Evolutionary conservation across 176 grass and related monocot species (phyloP), one percentile per base, ranked within the genome.

Genomic region (Hordeum vulgare): DNA sequence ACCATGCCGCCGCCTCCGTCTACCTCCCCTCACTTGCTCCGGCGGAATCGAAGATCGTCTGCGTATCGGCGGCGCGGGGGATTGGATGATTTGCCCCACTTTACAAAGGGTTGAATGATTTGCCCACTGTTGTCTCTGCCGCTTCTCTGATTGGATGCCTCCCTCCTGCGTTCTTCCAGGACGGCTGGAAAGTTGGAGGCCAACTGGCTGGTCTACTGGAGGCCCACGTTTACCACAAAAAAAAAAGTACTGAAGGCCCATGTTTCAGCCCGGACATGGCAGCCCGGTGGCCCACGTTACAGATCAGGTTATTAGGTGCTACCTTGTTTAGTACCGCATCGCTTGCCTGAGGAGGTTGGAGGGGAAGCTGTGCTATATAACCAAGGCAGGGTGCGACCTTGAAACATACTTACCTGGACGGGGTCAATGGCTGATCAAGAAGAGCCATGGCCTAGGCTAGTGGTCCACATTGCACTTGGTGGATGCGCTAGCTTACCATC

Each of bases 1-100:
- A 81, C 92, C 85, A 85, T 94, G 27, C 71, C 44, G 12, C 51
- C 74, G 7, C 65, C 57, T 15, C 6, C 11, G 39, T 28, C 44
- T 25, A 45, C 42, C 42, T 45, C 42, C 47, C 54, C 62, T 64
- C 42, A 0, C 21, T n/a, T 24, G 15, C 66, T 83, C 64, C 84
- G 59, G 83, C 12, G 44, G 75, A 83, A 78, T 29, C 80, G 64
- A 24, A 41, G 40, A 11, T 8, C 9, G 5, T 26, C 4, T 4
- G 75, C 18, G 78, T 37, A 9, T 28, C 24, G 36, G 4, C 23
- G 11, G 76, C 15, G 37, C 40, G 36, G 17, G 76, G n/a, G n/a
- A n/a, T n/a, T n/a, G n/a, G n/a, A n/a, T n/a, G n/a, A n/a, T n/a
- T n/a, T n/a, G n/a, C n/a, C n/a, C n/a, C n/a, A n/a, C n/a, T n/a